phyloP scores from a whole-genome alignment of 192 early-diverging fungal species.

The Coemansia asiatica region DNA sequence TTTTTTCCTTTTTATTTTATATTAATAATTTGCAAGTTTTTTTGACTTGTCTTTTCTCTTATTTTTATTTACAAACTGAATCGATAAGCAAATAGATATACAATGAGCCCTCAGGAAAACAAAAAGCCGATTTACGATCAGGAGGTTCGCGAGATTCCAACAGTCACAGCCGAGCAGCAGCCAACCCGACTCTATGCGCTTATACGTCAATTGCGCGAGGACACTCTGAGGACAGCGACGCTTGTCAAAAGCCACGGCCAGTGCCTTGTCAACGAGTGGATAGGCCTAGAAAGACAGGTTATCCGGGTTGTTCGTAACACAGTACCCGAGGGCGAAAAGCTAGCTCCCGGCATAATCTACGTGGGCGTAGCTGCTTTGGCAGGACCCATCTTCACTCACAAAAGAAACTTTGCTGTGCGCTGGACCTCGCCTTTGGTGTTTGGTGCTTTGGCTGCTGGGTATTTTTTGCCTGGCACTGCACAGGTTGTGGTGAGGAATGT shows the following conservation, averaged over 20 bases:
- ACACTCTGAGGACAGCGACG: background rate
- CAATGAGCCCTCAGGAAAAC: constrained; percentile 1
- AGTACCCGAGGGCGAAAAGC: constrained; percentile 35
- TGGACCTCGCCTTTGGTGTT: constrained; percentile 47
- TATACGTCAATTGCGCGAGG: constrained; percentile 12
- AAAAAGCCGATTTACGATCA: constrained; percentile 52
- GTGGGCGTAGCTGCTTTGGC: constrained; percentile 49
- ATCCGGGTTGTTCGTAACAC: constrained; percentile 20
- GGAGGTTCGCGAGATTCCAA: background rate
- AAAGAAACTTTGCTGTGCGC: constrained; percentile 40
- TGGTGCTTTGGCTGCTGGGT: constrained; percentile 28
- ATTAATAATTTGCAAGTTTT: too few species aligned
- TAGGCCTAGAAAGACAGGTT: constrained; percentile 18
- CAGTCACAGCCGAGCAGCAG: background rate
- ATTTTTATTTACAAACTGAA: background rate
- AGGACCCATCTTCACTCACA: constrained; percentile 48
- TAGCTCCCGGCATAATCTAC: constrained; percentile 46
- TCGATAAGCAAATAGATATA: background rate
- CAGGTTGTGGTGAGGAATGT: constrained; percentile 39
- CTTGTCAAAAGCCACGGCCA: constrained; percentile 17
- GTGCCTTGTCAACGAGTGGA: constrained; percentile 21
- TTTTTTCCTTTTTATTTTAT: background rate
- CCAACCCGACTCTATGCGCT: constrained; percentile 17
- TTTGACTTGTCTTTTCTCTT: background rate
- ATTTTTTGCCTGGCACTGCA: constrained; percentile 49